phyloP scores from a whole-genome alignment of 176 grass and related monocot genomes.

The Carex myosuroides region DNA sequence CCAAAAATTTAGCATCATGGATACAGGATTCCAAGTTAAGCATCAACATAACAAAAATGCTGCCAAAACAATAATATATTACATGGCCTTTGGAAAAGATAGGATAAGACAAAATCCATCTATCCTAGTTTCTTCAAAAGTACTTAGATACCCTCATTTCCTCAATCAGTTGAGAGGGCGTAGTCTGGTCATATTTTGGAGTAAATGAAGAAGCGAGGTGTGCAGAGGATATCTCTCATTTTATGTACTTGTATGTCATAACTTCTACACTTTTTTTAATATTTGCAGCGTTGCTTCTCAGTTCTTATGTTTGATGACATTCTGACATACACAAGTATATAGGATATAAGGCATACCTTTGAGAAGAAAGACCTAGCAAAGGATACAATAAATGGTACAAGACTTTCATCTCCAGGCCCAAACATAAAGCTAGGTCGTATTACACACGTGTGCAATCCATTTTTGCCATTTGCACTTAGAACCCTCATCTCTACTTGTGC shows the following conservation, averaged over 20 bases:
- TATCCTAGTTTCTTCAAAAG: neutral
- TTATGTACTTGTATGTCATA: neutral
- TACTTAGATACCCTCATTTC: neutral
- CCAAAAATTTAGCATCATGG: neutral
- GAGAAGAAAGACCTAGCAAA: slow-evolving; percentile 43
- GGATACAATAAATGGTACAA: slow-evolving; percentile 45
- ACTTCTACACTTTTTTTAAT: neutral
- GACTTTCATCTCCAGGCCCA: slow-evolving; percentile 55
- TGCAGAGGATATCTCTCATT: neutral
- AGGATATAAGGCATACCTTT: slow-evolving; percentile 51
- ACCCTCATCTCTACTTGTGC: slow-evolving; percentile 86
- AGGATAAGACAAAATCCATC: neutral
- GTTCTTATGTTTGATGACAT: neutral
- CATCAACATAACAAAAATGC: neutral
- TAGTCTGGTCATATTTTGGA: neutral
- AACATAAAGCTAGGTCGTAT: slow-evolving; percentile 80
- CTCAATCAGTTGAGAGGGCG: neutral
- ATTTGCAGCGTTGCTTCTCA: neutral
- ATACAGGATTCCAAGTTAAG: neutral
- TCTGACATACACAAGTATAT: neutral
- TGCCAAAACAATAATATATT: neutral
- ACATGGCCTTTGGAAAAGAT: neutral
- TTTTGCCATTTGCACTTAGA: slow-evolving; percentile 47
- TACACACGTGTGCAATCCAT: slow-evolving; percentile 58
- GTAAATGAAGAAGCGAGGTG: neutral